A percentile compares a stretch with the other conserved stretches of the same genome.
Evolutionary conservation across 148 eudicot genomes (phyloP).

Genomic region (Diospyros kaki): DNA sequence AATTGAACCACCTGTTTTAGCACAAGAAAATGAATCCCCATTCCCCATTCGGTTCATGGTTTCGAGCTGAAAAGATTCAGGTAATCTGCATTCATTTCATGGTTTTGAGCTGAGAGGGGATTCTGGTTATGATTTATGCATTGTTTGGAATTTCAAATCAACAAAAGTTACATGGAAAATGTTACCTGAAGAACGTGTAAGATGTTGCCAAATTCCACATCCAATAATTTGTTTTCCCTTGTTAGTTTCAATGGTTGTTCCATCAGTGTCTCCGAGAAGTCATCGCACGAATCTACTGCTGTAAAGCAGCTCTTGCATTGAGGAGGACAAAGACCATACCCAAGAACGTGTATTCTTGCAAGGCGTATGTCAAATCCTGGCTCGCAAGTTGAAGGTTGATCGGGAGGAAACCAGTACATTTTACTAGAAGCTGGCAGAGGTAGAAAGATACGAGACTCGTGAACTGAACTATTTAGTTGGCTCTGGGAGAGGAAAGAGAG

Average conservation of each 20-base stretch:
- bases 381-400: slow-evolving; percentile 41
- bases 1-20: slow-evolving; percentile 73
- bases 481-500: slow-evolving; percentile 45
- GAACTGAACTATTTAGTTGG: slow-evolving; percentile 14
- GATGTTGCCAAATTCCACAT: slow-evolving; percentile 55
- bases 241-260: slow-evolving; percentile 43
- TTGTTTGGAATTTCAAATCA: neutral
- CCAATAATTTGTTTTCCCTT: slow-evolving; percentile 42
- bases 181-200: slow-evolving; percentile 89
- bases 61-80: neutral
- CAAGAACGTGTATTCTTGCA: slow-evolving; percentile 63
- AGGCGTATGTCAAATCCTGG: slow-evolving; percentile 70
- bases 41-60: neutral
- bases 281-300: slow-evolving; percentile 23
- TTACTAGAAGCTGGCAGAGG: slow-evolving; percentile 74
- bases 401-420: slow-evolving; percentile 92
- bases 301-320: slow-evolving; percentile 13
- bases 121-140: neutral
- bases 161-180: slow-evolving; percentile 7
- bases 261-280: slow-evolving; percentile 34
- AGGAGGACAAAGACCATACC: slow-evolving; percentile 48
- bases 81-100: neutral
- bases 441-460: slow-evolving; percentile 23
- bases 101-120: slow-evolving; percentile 1
- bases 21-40: neutral